Base-by-base conservation (phyloP, 257 asterid genomes). In the Penstemon barbatus region DNA sequence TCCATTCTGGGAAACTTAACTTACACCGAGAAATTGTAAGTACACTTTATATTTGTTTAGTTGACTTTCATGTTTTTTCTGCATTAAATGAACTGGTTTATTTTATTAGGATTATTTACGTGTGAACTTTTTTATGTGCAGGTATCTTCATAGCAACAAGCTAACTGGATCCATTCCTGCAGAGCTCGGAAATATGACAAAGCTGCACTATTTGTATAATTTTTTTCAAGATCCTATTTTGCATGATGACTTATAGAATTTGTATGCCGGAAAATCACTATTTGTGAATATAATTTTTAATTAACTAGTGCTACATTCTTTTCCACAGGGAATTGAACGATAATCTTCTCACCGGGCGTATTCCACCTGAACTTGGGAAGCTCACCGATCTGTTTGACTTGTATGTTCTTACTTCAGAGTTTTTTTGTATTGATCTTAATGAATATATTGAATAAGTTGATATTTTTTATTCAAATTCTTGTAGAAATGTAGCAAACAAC, bases 141-240 rank as follows among this genome's bases (percentile, higher is more conserved):
- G 99, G 79, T 94, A 94, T 76, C 89, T 94, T 68, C 99, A 94
- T 44, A 91, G 91, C 36, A 94, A 94, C 90, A 86, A 74, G 79
- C 86, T 94, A 45, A 84, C 90, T 15, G 97, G 99, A 7, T 76
- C 97, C 18, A 87, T 94, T 65, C 97, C 97, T 37, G 67, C 97
- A 0, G 97, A 94, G 83, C 96, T 94, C 5, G 99, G 99, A 55
- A 91, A 94, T 78, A 94, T 94, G 99, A 65, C 99, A 10, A 94
- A 89, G 72, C 96, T 94, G 40, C 99, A 94, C 77, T 94, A 91
- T 74, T 71, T 94, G 98, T 94, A 84, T 11, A 57, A 46, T 4
- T 13, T 65, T 67, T 73, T 39, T 48, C 19, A 42, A 13, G 25
- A 49, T 15, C 2, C 33, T 9, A 5, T n/a, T 39, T 51, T 40